Base-by-base conservation (phyloP, 2,329 filamentous ascomycete species). In the Cladosporium sp. region DNA sequence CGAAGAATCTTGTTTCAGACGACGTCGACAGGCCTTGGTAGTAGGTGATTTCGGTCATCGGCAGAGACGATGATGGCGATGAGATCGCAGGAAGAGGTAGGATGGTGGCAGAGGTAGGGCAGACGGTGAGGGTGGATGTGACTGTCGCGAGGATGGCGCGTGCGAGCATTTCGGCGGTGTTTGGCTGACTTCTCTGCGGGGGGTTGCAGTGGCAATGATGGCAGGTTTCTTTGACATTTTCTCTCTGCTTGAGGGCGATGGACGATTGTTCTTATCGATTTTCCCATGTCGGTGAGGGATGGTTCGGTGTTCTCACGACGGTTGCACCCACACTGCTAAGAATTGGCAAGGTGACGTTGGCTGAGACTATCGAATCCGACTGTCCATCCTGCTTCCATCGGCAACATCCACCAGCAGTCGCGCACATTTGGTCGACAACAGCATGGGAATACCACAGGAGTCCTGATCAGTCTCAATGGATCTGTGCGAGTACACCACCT, bases 21-120 rank as follows among this genome's bases (percentile, higher is more conserved):
- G 47, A n/a, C 25, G 24, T 7, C 3, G 17, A 15, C 15, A 55
- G 12, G 55, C 55, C 55, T 51, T 57, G 45, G 17, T 57, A 39
- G 19, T 57, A 57, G 28, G 28, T 36, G 8, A 57, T 39, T 3
- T 19, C 49, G 19, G 47, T 57, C 22, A 19, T 44, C 7, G 40
- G 45, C 6, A 20, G 35, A 4, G 25, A 24, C 9, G 45, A 36
- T 13, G 25, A 25, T 22, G 22, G 9, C 19, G 55, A 22, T 7
- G 36, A 36, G 9, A 37, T 15, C 10, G 40, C 28, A 9, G 45
- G 36, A 19, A 22, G 10, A 24, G 55, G 45, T 8, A 57, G 13
- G 25, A 51, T 42, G 3, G 35, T 10, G 25, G 48, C 48, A 25
- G 25, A 42, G 8, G 28, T 35, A 19, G 54, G 44, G 24, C 35